A percentile compares a stretch with the other conserved stretches of the same genome.
phyloP scores from a whole-genome alignment of 139 green algal species.

The Coccomyxa sp. region DNA sequence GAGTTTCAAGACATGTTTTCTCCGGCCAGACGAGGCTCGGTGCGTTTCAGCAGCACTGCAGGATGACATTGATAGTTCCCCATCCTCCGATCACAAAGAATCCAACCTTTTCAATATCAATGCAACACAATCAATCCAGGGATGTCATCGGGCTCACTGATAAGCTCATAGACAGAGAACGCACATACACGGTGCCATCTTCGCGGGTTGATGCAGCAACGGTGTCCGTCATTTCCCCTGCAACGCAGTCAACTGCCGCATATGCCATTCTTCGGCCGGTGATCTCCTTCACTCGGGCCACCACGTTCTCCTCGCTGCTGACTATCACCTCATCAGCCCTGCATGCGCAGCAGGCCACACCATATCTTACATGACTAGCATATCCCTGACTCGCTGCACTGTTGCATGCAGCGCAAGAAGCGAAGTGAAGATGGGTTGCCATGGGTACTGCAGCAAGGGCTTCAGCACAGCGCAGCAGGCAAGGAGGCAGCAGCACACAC shows the following conservation, averaged over 20 bases:
- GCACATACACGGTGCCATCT: conserved; percentile 32
- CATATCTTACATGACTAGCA: not conserved
- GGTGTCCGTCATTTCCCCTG: conserved; percentile 22
- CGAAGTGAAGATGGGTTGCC: not conserved
- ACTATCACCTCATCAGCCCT: conserved; percentile 40
- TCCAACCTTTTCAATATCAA: no score
- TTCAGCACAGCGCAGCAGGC: no score
- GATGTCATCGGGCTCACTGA: no score
- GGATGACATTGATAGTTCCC: no score
- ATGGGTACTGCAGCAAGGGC: not conserved
- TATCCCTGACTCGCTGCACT: no score
- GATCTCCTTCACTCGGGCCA: conserved; percentile 25
- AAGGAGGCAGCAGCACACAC: not conserved
- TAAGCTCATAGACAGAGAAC: not conserved
- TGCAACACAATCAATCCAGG: no score
- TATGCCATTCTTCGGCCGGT: conserved; percentile 12
- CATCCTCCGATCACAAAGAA: no score
- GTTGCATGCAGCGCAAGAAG: not conserved
- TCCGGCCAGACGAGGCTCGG: no score
- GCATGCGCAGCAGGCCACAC: not conserved
- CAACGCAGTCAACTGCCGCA: conserved; percentile 32
- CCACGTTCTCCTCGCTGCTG: conserved; percentile 14
- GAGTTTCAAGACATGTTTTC: no score
- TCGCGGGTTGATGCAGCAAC: conserved; percentile 21
- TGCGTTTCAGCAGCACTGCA: no score